Conservation (phyloP, 176 grass and related monocot species). For the Canna indica region DNA sequence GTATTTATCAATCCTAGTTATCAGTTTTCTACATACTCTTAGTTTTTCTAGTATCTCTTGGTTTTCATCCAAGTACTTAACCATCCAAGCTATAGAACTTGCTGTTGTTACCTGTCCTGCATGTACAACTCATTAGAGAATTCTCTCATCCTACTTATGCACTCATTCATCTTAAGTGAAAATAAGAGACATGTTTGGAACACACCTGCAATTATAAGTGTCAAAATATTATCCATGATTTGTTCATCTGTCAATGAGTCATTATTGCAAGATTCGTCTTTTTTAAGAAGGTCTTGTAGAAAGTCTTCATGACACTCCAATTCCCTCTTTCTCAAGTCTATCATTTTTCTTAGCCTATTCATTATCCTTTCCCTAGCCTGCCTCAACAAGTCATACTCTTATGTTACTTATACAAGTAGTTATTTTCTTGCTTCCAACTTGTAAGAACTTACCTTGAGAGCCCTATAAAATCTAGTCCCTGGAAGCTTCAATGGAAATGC, state of each 20-base stretch:
- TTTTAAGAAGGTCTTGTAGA: constrained; percentile 48
- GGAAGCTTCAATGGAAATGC: constrained; percentile 59
- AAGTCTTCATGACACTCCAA: constrained; percentile 37
- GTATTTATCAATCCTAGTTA: background rate
- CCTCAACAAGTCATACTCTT: background rate
- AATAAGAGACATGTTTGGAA: background rate
- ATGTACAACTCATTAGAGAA: constrained; percentile 3
- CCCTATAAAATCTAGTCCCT: constrained; percentile 55
- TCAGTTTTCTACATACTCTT: constrained; percentile 32
- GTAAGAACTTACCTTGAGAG: constrained; percentile 30
- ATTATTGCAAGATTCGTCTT: constrained; percentile 11
- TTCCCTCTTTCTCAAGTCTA: constrained; percentile 23
- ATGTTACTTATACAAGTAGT: background rate
- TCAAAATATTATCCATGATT: constrained; percentile 79
- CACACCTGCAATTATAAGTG: constrained; percentile 81
- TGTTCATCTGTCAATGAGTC: constrained; percentile 51
- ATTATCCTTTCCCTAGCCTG: constrained; percentile 68
- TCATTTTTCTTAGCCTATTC: constrained; percentile 36
- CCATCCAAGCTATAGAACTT: constrained; percentile 82
- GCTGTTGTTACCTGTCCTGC: constrained; percentile 85
- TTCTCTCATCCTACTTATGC: background rate
- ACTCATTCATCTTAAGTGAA: background rate
- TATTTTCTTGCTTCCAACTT: too few relatives aligned
- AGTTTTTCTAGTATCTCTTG: constrained; percentile 47
- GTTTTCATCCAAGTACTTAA: constrained; percentile 72